Conservation (phyloP, 2,329 filamentous ascomycete species). For the Sordariomycetes sp. region DNA sequence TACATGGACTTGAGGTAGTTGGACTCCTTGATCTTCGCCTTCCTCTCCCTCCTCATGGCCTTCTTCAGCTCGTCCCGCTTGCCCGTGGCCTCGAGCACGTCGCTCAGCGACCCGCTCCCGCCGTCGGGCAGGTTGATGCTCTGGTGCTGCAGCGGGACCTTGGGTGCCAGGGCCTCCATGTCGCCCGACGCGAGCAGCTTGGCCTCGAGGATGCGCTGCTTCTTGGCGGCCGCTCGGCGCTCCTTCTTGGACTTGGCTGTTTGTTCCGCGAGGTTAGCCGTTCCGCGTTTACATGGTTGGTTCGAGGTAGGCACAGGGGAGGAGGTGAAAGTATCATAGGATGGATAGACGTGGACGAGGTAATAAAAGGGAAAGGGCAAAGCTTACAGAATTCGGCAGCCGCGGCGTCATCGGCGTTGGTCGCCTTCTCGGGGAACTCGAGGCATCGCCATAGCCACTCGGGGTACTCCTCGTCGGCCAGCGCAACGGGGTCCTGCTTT, state of each 20-base stretch:
- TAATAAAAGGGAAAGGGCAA: constrained; percentile 9
- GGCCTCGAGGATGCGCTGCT: constrained; percentile 41
- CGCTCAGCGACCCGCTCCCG: constrained; percentile 24
- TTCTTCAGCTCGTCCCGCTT: constrained; percentile 51
- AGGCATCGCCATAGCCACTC: constrained; percentile 68
- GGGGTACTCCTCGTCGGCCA: constrained; percentile 65
- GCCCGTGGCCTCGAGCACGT: constrained; percentile 30
- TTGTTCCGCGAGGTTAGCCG: neutral
- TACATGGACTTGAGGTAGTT: constrained; percentile 79
- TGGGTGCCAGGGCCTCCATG: constrained; percentile 48
- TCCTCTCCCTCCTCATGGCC: constrained; percentile 62
- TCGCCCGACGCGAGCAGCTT: constrained; percentile 51
- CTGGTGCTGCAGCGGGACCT: constrained; percentile 67
- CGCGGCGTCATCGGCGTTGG: constrained; percentile 36
- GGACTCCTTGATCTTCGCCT: constrained; percentile 66
- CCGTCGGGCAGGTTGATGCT: constrained; percentile 56
- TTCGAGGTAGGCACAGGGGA: neutral
- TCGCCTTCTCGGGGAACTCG: constrained; percentile 42
- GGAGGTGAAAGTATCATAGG: neutral
- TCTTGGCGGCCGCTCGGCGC: constrained; percentile 56
- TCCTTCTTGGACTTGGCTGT: constrained; percentile 77
- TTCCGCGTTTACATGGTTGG: neutral
- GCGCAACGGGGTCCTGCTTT: constrained; percentile 57
- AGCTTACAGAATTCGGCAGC: constrained; percentile 72
- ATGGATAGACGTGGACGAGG: neutral